A percentile compares a stretch with the other conserved stretches of the same genome.
Conservation (phyloP, 352 stramenopile species). For the Phytophthora colocasiae region DNA sequence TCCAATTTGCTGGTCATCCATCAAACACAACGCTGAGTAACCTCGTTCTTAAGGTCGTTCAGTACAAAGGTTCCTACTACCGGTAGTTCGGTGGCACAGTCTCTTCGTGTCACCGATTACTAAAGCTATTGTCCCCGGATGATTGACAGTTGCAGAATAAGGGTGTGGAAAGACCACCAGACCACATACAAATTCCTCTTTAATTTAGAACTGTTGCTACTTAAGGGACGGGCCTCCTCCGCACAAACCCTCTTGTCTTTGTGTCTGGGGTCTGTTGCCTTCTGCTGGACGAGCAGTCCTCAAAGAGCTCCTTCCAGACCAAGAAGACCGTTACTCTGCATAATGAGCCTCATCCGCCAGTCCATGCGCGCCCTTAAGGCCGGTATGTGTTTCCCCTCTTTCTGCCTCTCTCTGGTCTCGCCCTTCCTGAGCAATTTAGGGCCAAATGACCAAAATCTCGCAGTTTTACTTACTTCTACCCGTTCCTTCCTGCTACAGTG, state of each 20-base stretch:
- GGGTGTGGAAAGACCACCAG: constrained; percentile 26
- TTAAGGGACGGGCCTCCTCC: constrained; percentile 31
- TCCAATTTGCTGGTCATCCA: constrained; percentile 25
- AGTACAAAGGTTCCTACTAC: too few relatives aligned
- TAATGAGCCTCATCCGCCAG: constrained; percentile 85
- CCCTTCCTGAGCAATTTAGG: neutral
- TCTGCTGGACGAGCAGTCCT: constrained; percentile 39
- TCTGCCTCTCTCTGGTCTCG: constrained; percentile 4
- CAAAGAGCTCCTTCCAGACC: constrained; percentile 41
- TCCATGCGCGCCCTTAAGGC: constrained; percentile 83
- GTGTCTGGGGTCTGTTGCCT: constrained; percentile 27
- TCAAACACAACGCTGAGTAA: too few relatives aligned
- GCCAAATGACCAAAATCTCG: constrained; percentile 1
- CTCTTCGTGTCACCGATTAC: constrained; percentile 5
- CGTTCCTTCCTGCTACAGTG: constrained; percentile 34
- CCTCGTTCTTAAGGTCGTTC: too few relatives aligned
- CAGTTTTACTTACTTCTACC: constrained; percentile 11
- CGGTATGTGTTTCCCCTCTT: constrained; percentile 50
- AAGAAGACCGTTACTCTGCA: constrained; percentile 32
- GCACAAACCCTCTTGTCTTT: constrained; percentile 42
- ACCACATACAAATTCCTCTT: constrained; percentile 15
- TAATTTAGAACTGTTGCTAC: constrained; percentile 2
- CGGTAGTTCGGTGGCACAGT: constrained; percentile 23
- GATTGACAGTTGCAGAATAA: constrained; percentile 16
- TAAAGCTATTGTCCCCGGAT: constrained; percentile 14